Percentiles rank a stretch among this genome's conserved stretches.
Evolutionary conservation across 2,329 filamentous ascomycete species (phyloP).

Genomic region (Colletotrichum tropicale): DNA sequence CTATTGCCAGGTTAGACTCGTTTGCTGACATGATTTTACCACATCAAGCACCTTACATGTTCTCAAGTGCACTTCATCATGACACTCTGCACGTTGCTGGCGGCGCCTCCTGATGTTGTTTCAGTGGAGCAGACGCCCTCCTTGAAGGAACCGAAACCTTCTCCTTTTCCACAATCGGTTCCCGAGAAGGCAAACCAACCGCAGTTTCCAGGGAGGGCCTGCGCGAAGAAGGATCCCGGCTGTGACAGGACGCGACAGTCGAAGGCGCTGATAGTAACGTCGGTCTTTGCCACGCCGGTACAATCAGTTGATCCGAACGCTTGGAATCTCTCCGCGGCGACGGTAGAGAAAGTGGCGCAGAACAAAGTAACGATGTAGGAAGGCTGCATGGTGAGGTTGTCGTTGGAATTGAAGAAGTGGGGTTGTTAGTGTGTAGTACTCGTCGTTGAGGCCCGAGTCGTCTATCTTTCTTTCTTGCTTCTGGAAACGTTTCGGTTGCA

Average conservation of each 20-base stretch:
- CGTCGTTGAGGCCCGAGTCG: background rate
- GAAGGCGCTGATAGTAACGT: conserved; percentile 26
- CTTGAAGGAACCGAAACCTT: background rate
- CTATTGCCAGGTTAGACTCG: background rate
- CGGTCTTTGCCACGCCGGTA: background rate
- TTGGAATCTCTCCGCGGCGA: background rate
- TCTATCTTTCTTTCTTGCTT: background rate
- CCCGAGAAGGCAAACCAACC: background rate
- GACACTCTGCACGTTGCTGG: background rate
- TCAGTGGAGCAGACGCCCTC: background rate
- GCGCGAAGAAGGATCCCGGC: background rate
- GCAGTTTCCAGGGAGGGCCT: background rate
- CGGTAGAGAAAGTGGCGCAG: background rate
- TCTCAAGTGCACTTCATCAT: background rate
- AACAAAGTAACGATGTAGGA: background rate
- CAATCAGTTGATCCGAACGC: background rate
- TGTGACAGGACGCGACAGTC: conserved; percentile 18
- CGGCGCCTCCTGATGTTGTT: background rate
- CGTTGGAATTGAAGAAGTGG: background rate
- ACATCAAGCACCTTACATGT: background rate
- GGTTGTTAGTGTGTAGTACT: background rate
- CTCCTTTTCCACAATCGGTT: background rate
- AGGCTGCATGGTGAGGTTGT: background rate
- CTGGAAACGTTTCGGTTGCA: background rate
- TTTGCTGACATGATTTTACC: background rate